Evolutionary conservation across 2,329 filamentous ascomycete species (phyloP).

Genomic region (Sphaceloma murrayae): DNA sequence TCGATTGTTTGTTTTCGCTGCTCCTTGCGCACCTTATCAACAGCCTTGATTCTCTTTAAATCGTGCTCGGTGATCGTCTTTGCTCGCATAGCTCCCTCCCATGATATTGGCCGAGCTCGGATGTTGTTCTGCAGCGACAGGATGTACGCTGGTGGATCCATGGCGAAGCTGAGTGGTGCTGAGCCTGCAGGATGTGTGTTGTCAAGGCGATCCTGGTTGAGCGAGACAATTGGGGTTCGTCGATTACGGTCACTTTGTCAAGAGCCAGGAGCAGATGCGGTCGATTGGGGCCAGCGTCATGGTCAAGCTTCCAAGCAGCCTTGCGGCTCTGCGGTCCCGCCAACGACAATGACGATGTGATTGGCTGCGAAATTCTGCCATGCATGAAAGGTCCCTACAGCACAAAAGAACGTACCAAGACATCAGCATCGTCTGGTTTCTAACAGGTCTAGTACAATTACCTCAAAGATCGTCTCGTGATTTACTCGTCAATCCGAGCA

Average conservation of each 20-base stretch:
- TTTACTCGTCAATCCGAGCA: too few relatives aligned
- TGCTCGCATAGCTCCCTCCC: slow-evolving; percentile 90
- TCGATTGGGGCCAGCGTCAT: slow-evolving; percentile 7
- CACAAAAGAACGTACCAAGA: too few relatives aligned
- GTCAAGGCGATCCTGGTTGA: too few relatives aligned
- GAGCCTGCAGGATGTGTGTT: too few relatives aligned
- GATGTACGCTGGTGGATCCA: slow-evolving; percentile 87
- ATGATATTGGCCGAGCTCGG: slow-evolving; percentile 87
- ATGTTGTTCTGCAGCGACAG: slow-evolving; percentile 93
- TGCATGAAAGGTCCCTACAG: too few relatives aligned
- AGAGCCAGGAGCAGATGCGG: slow-evolving; percentile 1
- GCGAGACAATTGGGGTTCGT: too few relatives aligned
- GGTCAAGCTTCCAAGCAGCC: slow-evolving; percentile 14
- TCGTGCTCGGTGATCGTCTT: slow-evolving; percentile 91
- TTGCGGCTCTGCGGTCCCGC: slow-evolving; percentile 9
- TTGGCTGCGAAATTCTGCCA: too few relatives aligned
- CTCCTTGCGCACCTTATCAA: slow-evolving; percentile 93
- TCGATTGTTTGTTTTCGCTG: slow-evolving; percentile 73
- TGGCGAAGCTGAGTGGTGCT: slow-evolving; percentile 34
- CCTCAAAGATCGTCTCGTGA: too few relatives aligned
- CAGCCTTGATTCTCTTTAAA: slow-evolving; percentile 87
- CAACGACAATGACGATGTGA: not conserved
- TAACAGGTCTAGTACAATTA: too few relatives aligned
- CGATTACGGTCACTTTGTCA: not conserved
- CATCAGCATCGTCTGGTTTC: too few relatives aligned